Conservation (phyloP, 83 land plant species). For the Picea engelmannii region DNA sequence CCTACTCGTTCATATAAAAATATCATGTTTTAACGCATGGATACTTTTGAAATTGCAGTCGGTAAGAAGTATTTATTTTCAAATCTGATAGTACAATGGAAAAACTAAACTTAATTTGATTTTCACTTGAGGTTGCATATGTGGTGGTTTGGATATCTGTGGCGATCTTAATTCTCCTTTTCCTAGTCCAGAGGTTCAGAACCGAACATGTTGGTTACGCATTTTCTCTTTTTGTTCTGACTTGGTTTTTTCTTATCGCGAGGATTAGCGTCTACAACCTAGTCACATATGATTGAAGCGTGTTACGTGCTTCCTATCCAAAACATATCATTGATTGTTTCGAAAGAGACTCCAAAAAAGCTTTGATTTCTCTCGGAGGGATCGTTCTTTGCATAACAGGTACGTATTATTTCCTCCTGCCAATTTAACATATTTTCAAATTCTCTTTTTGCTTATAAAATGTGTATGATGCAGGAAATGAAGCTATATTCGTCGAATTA, state of each 20-base stretch:
- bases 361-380: constrained; percentile 78
- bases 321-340: constrained; percentile 46
- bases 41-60: too few relatives aligned
- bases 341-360: constrained; percentile 38
- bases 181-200: constrained; percentile 58
- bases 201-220: constrained; percentile 61
- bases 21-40: too few relatives aligned
- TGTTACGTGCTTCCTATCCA: constrained; percentile 58
- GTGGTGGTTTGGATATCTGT: constrained; percentile 38
- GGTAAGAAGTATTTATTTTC: too few relatives aligned
- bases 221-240: constrained; percentile 53
- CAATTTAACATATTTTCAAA: not conserved
- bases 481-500: constrained; percentile 58
- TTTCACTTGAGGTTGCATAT: constrained; percentile 33
- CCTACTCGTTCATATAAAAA: too few relatives aligned
- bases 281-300: constrained; percentile 42
- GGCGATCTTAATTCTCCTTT: constrained; percentile 46
- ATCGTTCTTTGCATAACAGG: constrained; percentile 63
- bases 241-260: constrained; percentile 54
- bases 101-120: too few relatives aligned
- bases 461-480: constrained; percentile 40
- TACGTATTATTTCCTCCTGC: constrained; percentile 4
- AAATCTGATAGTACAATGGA: too few relatives aligned
- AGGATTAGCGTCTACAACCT: constrained; percentile 57
- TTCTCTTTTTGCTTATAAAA: not conserved